Percentiles rank a stretch among this genome's conserved stretches.
These are phyloP conservation scores for Dryas integrifolia DNA, from an alignment of 331 rosid species.

Conservation along the genomic window DNA sequence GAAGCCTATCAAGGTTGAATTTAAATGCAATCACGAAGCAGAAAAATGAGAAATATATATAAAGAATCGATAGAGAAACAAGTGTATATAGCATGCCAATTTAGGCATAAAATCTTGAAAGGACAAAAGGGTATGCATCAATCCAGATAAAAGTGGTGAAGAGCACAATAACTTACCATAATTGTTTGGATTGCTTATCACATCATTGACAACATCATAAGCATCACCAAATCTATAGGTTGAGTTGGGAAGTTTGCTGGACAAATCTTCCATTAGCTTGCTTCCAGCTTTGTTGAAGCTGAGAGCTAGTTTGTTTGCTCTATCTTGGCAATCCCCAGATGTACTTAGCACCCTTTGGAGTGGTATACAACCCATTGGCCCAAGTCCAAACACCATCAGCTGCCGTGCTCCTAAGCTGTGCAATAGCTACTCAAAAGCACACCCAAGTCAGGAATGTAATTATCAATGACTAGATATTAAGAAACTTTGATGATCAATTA, in stretches of 20 bases:
- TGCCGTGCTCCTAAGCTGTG: conserved; percentile 76
- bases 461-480: too few species aligned
- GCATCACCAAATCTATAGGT: conserved; percentile 78
- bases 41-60: not conserved
- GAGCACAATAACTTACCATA: conserved; percentile 49
- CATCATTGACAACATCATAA: conserved; percentile 76
- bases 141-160: not conserved
- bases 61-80: not conserved
- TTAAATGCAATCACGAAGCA: not conserved
- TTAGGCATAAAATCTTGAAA: too few species aligned
- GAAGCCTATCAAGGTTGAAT: conserved; percentile 52
- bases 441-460: not conserved
- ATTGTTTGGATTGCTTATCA: conserved; percentile 58
- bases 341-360: conserved; percentile 81
- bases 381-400: conserved; percentile 81
- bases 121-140: not conserved
- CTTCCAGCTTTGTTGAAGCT: conserved; percentile 62
- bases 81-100: not conserved
- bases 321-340: conserved; percentile 60
- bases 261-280: conserved; percentile 49
- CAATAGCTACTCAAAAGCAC: conserved; percentile 44
- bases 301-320: conserved; percentile 67
- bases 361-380: conserved; percentile 98
- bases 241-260: conserved; percentile 54
- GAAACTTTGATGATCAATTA: not conserved